These are phyloP conservation scores for Chalciporus pseudorubinellus DNA, from an alignment of 768 basidiomycete genomes.

Conservation along the genomic window DNA sequence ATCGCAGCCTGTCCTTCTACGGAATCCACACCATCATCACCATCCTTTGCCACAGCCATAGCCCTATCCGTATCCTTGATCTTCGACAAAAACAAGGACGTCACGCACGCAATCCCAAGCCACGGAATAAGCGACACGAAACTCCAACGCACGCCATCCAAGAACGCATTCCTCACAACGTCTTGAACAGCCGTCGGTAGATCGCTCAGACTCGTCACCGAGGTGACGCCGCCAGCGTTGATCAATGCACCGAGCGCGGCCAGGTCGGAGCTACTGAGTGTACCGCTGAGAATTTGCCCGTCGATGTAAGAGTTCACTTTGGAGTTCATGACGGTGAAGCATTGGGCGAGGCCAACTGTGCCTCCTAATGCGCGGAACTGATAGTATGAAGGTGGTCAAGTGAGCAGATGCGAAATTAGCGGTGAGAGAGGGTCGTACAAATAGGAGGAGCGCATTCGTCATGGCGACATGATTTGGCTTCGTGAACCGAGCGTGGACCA, in stretches of 20 bases:
- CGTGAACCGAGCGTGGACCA: conserved; percentile 46
- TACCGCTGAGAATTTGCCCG: conserved; percentile 22
- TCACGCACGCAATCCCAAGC: conserved; percentile 35
- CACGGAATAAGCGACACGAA: conserved; percentile 52
- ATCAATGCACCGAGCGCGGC: conserved; percentile 23
- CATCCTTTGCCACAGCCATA: too few species aligned
- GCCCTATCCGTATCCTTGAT: conserved; percentile 31
- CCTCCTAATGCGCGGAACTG: conserved; percentile 52
- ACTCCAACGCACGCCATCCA: conserved; percentile 39
- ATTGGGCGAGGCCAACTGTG: conserved; percentile 53
- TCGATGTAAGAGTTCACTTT: conserved; percentile 39
- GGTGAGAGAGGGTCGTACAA: conserved; percentile 33
- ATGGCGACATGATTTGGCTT: conserved; percentile 42
- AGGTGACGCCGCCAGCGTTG: conserved; percentile 28
- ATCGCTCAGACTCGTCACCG: conserved; percentile 35
- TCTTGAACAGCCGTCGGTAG: conserved; percentile 37
- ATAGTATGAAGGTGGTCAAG: rapidly evolving
- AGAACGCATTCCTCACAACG: conserved; percentile 41
- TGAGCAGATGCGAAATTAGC: background rate
- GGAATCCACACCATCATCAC: background rate
- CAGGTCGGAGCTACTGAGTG: conserved; percentile 30
- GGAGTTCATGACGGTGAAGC: conserved; percentile 45
- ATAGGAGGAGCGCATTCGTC: conserved; percentile 43
- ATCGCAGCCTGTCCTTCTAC: background rate
- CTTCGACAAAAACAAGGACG: conserved; percentile 38